A percentile compares a stretch with the other conserved stretches of the same genome.
phyloP scores from a whole-genome alignment of 2,329 filamentous ascomycete species.

The Talaromyces sp. region DNA sequence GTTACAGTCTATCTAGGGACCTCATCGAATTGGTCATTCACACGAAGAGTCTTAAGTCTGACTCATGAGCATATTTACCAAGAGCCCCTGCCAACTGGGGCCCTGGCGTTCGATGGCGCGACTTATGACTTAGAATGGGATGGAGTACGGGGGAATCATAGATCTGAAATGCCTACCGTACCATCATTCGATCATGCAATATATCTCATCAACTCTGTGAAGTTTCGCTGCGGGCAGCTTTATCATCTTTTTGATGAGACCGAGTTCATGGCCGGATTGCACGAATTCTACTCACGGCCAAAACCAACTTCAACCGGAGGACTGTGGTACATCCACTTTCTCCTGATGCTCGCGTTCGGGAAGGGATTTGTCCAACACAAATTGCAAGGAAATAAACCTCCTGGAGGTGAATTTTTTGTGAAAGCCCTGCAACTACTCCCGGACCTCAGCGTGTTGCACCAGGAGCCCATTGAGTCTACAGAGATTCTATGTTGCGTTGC shows the following conservation, averaged over 20 bases:
- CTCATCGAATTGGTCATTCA: constrained; percentile 29
- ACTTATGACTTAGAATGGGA: constrained; percentile 59
- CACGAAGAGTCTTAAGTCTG: constrained; percentile 24
- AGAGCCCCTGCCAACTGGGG: constrained; percentile 43
- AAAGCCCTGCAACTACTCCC: constrained; percentile 51
- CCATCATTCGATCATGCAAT: constrained; percentile 56
- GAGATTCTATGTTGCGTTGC: constrained; percentile 55
- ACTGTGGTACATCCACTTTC: constrained; percentile 58
- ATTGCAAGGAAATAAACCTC: constrained; percentile 41
- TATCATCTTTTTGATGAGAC: constrained; percentile 58
- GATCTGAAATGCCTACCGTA: constrained; percentile 30
- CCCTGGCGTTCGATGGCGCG: constrained; percentile 54
- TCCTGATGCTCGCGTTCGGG: constrained; percentile 58
- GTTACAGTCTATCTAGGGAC: constrained; percentile 25
- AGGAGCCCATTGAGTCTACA: constrained; percentile 50
- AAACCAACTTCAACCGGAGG: constrained; percentile 29
- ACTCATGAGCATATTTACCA: constrained; percentile 27
- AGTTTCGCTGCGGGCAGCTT: constrained; percentile 58
- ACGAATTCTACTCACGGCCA: constrained; percentile 44
- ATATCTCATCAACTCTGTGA: constrained; percentile 58
- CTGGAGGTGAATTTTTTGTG: constrained; percentile 52
- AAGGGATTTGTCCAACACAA: constrained; percentile 55
- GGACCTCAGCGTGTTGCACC: constrained; percentile 43
- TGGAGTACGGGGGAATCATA: constrained; percentile 41
- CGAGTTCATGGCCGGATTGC: constrained; percentile 51